phyloP scores from a whole-genome alignment of 805 yeast genomes.

The Ogataea degrootiae region DNA sequence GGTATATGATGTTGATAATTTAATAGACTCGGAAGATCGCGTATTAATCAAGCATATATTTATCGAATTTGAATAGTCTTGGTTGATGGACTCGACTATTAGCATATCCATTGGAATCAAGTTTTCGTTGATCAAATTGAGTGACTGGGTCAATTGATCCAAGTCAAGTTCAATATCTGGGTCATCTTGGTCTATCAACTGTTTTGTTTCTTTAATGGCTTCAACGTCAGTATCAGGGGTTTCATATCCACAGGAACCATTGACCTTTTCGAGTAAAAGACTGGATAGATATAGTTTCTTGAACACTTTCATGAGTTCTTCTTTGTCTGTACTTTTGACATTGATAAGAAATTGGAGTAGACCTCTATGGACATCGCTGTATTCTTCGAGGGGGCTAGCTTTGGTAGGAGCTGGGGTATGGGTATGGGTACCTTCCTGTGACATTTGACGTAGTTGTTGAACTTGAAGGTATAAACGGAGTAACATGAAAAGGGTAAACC shows the following conservation, averaged over 20 bases:
- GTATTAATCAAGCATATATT: conserved; percentile 32
- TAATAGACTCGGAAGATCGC: conserved; percentile 34
- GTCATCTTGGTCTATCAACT: neutral
- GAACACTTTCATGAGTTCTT: conserved; percentile 8
- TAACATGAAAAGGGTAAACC: too few species aligned
- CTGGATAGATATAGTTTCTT: neutral
- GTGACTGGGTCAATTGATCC: conserved; percentile 5
- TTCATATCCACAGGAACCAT: neutral
- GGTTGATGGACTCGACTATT: conserved; percentile 28
- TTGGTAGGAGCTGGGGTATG: neutral
- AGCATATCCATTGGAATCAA: conserved; percentile 37
- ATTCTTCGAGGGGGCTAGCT: neutral
- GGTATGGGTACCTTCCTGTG: neutral
- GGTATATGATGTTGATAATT: conserved; percentile 30
- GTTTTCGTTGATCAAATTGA: conserved; percentile 23
- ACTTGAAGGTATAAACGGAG: too few species aligned
- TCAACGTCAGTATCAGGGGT: too few species aligned
- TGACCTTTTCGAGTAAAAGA: neutral
- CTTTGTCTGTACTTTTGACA: conserved; percentile 8
- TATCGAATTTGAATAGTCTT: conserved; percentile 29
- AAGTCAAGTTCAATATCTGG: neutral
- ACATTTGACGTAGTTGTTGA: neutral
- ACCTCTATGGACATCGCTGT: conserved; percentile 13
- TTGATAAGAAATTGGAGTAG: conserved; percentile 14
- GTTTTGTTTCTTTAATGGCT: neutral